phyloP scores from a whole-genome alignment of 2,329 filamentous ascomycete genomes.

The Magnaporthiopsis rhizophila region DNA sequence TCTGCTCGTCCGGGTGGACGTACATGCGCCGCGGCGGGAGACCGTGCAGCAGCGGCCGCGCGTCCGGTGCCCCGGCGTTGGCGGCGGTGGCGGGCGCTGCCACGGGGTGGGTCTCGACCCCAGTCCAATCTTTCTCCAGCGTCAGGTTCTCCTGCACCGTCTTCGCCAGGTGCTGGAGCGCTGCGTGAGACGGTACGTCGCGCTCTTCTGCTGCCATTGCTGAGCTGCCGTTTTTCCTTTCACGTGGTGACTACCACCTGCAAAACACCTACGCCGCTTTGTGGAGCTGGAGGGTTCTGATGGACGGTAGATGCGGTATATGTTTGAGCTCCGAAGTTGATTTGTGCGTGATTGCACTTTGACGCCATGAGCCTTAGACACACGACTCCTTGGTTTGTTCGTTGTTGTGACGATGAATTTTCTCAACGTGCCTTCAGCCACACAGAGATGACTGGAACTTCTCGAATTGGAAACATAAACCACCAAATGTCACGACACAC shows the following conservation, averaged over 20 bases:
- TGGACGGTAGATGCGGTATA: not conserved
- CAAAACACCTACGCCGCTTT: not conserved
- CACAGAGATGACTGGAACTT: not conserved
- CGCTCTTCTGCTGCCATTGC: constrained; percentile 9
- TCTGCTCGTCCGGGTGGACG: constrained; percentile 75
- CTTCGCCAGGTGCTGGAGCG: constrained; percentile 37
- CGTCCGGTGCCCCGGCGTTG: constrained; percentile 24
- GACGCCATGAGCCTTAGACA: no score
- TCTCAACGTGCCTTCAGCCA: not conserved
- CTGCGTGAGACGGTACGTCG: constrained; percentile 7
- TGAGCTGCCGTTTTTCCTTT: not conserved
- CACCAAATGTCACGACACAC: not conserved
- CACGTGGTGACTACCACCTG: not conserved
- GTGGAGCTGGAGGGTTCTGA: not conserved
- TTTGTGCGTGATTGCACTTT: no score
- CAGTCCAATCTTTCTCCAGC: constrained; percentile 68
- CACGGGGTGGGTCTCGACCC: constrained; percentile 44
- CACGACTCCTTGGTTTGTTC: not conserved
- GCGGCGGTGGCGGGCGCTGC: constrained; percentile 24
- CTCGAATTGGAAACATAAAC: not conserved
- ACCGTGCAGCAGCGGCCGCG: constrained; percentile 61
- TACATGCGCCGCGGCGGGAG: constrained; percentile 67
- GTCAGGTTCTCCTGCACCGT: constrained; percentile 63
- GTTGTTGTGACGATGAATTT: not conserved
- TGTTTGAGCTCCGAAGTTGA: not conserved